Base-by-base conservation (phyloP, 2,329 filamentous ascomycete species). In the Myriosclerotinia duriaeana region DNA sequence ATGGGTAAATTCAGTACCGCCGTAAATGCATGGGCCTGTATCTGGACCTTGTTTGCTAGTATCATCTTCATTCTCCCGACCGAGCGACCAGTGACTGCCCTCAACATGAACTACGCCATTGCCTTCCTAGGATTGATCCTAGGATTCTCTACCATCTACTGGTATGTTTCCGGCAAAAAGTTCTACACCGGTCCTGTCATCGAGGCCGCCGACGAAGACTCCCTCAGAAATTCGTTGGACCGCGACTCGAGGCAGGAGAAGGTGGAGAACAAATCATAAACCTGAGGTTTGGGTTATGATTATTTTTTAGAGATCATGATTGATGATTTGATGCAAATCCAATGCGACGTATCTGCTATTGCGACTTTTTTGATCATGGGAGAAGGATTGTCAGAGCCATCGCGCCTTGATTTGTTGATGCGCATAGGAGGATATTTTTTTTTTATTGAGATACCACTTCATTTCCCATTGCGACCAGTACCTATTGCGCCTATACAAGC, bases 51-150 rank as follows among this genome's bases (percentile, higher is more conserved):
- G 1, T 85, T 85, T 71, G 81, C 83, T 52, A 80, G 78, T 50
- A 77, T 84, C 70, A 84, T 85, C 68, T 85, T 85, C 76, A 73
- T 85, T 69, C 77, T 84, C 69, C 83, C 83, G 1, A 84, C 82
- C 0, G 75, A 75, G 14, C 74, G 76, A 67, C 83, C 83, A 0
- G 81, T 83, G 34, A 77, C 76, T 1, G 75, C 81, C 14, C 53
- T 34, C 17, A 42, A 81, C 78, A 85, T 85, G 83, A 85, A 85
- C 76, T 85, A 84, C 71, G 82, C 83, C n/a, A 77, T 79, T 44
- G 82, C 80, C 15, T 83, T 83, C 70, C 71, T 84, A 50, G 78
- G 73, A 5, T 78, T 78, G 50, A 82, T 84, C 52, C 75, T 83
- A 30, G 30, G 79, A 38, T 75, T 81, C 68, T 76, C 83, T 0